These are phyloP conservation scores for Ceratobasidium sp. DNA, from an alignment of 1,284 basidiomycete species.

Conservation along the genomic window DNA sequence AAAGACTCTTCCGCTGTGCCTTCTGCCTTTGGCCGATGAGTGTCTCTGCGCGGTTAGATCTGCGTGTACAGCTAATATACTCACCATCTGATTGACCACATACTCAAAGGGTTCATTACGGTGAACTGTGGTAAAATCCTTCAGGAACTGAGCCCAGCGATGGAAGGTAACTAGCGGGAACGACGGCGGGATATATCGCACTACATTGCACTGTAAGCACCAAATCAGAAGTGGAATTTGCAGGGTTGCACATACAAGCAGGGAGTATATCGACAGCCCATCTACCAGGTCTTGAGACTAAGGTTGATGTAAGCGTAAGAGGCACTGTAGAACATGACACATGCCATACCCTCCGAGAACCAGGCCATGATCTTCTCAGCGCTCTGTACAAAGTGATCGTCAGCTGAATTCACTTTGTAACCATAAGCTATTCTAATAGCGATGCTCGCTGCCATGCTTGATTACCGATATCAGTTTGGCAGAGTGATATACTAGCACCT, in stretches of 20 bases:
- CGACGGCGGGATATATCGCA: constrained; percentile 51
- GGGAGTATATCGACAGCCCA: constrained; percentile 26
- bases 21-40: constrained; percentile 46
- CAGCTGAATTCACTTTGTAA: constrained; percentile 19
- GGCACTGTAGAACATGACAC: background rate
- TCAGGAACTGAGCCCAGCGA: constrained; percentile 47
- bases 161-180: constrained; percentile 52
- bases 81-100: constrained; percentile 50
- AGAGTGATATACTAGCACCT: too few relatives aligned
- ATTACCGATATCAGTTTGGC: too few relatives aligned
- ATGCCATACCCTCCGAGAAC: constrained; percentile 16
- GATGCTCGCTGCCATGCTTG: constrained; percentile 12
- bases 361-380: constrained; percentile 24
- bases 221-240: too few relatives aligned
- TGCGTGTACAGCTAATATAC: too few relatives aligned
- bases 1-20: constrained; percentile 51
- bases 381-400: constrained; percentile 5
- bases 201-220: constrained; percentile 38
- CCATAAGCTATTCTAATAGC: constrained; percentile 28
- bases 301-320: too few relatives aligned
- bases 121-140: constrained; percentile 45
- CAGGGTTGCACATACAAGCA: background rate
- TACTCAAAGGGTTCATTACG: constrained; percentile 49
- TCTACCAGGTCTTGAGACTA: constrained; percentile 5
- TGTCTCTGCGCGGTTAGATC: too few relatives aligned